Conservation (phyloP, 495 filamentous ascomycete species). For the Oidiodendron maius region DNA sequence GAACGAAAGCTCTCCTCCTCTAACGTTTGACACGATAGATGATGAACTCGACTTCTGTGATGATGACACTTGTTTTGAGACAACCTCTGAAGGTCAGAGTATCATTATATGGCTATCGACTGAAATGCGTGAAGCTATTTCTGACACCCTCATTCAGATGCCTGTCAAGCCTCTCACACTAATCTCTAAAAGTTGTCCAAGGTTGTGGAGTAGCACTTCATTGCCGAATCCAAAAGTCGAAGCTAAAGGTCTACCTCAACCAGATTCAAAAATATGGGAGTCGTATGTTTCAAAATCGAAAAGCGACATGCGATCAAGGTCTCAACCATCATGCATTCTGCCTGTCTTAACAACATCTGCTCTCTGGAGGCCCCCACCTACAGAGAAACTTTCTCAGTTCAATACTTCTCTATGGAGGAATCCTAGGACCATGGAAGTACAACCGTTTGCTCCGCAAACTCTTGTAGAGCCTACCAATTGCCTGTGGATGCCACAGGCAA, state of each 20-base stretch:
- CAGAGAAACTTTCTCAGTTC: not conserved
- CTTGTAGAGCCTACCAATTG: no score
- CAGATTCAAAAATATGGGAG: slow-evolving; percentile 8
- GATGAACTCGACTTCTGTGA: slow-evolving; percentile 19
- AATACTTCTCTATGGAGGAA: not conserved
- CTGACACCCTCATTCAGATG: no score
- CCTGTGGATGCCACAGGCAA: no score
- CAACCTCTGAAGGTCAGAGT: no score
- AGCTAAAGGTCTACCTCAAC: slow-evolving; percentile 8
- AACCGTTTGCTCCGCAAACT: no score
- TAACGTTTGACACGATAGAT: not conserved
- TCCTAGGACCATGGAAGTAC: no score
- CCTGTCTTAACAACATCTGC: slow-evolving; percentile 6
- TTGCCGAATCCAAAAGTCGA: not conserved
- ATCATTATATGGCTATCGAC: not conserved
- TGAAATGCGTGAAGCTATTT: no score
- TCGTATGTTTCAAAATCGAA: slow-evolving; percentile 4
- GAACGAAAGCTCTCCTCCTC: slow-evolving; percentile 34
- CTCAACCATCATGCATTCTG: not conserved
- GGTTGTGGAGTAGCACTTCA: slow-evolving; percentile 6
- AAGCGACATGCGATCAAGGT: slow-evolving; percentile 3
- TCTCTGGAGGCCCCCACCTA: slow-evolving; percentile 6
- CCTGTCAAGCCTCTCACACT: slow-evolving; percentile 15
- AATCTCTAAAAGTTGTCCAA: not conserved
- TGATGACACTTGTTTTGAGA: slow-evolving; percentile 4